Conservation (phyloP, 192 early-diverging fungal species). For the Mortierella hygrophila region DNA sequence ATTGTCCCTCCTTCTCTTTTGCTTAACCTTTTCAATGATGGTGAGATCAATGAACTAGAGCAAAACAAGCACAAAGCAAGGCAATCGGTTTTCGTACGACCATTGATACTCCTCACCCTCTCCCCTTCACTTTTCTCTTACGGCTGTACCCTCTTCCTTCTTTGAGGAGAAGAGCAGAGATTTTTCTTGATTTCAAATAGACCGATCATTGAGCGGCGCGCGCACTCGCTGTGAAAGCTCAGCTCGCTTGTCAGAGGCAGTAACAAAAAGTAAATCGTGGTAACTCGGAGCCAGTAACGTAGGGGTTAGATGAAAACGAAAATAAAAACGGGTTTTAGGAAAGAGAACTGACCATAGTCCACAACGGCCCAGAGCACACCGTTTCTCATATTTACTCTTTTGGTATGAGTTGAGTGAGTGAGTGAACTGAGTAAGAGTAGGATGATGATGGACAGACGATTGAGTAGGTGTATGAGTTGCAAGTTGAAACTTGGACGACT, state of each 20-base stretch:
- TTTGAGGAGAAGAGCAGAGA: not conserved
- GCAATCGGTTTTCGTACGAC: not conserved
- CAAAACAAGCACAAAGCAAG: not conserved
- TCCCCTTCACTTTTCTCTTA: not conserved
- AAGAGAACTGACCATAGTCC: not conserved
- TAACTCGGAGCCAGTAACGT: not conserved
- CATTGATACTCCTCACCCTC: not conserved
- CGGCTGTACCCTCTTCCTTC: not conserved
- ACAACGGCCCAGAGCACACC: not conserved
- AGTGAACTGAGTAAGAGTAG: too few relatives aligned
- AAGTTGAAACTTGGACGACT: not conserved
- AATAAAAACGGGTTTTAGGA: not conserved
- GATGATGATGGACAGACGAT: not conserved
- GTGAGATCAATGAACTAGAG: not conserved
- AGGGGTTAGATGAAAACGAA: not conserved
- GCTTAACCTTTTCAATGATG: not conserved
- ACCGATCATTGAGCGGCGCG: not conserved
- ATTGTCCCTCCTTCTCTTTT: not conserved
- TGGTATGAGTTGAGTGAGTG: too few relatives aligned
- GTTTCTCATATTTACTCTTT: not conserved
- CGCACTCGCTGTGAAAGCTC: not conserved
- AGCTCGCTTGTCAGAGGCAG: not conserved
- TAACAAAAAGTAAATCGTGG: not conserved
- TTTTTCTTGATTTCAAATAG: slow-evolving; percentile 2
- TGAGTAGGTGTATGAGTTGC: not conserved